These are phyloP conservation scores for Rubia tinctorum DNA, from an alignment of 305 asterid species.

Conservation along the genomic window DNA sequence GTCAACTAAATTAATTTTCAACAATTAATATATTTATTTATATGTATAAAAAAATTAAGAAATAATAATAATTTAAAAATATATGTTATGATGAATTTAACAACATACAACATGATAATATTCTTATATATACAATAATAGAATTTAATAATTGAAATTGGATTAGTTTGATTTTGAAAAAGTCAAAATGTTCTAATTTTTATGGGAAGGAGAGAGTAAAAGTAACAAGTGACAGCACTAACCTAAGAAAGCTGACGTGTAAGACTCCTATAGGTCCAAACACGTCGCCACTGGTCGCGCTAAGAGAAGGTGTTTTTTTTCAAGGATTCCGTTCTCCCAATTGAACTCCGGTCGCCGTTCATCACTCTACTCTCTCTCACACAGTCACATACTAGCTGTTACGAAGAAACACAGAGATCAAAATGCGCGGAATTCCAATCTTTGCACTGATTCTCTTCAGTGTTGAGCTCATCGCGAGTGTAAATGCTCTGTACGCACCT, in stretches of 20 bases:
- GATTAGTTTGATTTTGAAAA: no score
- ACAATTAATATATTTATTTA: no score
- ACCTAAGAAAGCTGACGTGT: slow-evolving; percentile 14
- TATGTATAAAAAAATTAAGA: no score
- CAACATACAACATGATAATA: no score
- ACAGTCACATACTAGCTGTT: not conserved
- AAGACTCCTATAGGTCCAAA: slow-evolving; percentile 10
- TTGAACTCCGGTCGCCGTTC: not conserved
- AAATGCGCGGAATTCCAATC: not conserved
- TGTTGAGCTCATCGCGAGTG: not conserved
- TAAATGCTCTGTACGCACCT: not conserved
- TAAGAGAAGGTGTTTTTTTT: not conserved
- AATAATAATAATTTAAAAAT: no score
- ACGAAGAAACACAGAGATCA: not conserved
- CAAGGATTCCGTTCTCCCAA: not conserved
- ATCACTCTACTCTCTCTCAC: not conserved
- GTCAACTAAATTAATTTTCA: no score
- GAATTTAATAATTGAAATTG: no score
- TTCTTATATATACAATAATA: no score
- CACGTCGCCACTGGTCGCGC: slow-evolving; percentile 15
- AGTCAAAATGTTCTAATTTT: no score
- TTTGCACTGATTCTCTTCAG: not conserved
- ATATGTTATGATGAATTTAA: no score
- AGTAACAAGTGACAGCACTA: not conserved
- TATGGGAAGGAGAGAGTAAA: no score